These are phyloP conservation scores for Dendrostoma leiphaemia DNA, from an alignment of 2,329 filamentous ascomycete species.

Conservation along the genomic window DNA sequence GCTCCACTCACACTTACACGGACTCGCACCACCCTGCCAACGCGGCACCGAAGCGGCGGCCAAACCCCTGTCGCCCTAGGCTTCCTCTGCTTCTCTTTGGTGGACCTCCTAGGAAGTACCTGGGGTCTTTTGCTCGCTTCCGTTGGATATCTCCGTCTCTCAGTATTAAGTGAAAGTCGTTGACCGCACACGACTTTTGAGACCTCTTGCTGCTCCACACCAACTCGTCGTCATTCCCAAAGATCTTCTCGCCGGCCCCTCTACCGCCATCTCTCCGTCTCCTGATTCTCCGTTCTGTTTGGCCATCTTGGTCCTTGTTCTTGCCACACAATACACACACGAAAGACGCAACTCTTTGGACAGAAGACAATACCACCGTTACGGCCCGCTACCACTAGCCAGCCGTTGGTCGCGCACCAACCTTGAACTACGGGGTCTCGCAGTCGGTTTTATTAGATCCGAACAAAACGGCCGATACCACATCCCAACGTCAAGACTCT, in stretches of 20 bases:
- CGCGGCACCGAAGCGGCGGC: slow-evolving; percentile 17
- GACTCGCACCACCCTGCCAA: slow-evolving; percentile 2
- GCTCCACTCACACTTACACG: slow-evolving; percentile 8
- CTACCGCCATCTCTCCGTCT: slow-evolving; percentile 2
- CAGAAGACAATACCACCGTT: too few relatives aligned
- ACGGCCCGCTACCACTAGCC: too few relatives aligned
- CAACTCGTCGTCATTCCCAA: slow-evolving; percentile 15
- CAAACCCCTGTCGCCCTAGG: slow-evolving; percentile 7
- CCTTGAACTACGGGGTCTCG: too few relatives aligned
- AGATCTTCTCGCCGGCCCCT: slow-evolving; percentile 7
- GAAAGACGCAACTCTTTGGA: too few relatives aligned
- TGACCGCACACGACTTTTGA: slow-evolving; percentile 1
- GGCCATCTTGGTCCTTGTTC: background rate
- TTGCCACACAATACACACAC: background rate
- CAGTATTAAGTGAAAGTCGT: slow-evolving; percentile 6
- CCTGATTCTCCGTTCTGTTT: background rate
- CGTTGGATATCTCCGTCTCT: slow-evolving; percentile 15
- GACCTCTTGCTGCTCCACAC: slow-evolving; percentile 10
- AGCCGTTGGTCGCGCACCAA: too few relatives aligned
- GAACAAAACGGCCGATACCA: slow-evolving; percentile 5
- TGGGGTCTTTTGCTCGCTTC: slow-evolving; percentile 11
- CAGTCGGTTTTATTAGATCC: too few relatives aligned
- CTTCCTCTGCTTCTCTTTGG: slow-evolving; percentile 7
- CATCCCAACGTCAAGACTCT: background rate
- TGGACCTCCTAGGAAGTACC: slow-evolving; percentile 6